Evolutionary conservation across 345 rosid species (phyloP).

Genomic region (Melastoma malabathricum): DNA sequence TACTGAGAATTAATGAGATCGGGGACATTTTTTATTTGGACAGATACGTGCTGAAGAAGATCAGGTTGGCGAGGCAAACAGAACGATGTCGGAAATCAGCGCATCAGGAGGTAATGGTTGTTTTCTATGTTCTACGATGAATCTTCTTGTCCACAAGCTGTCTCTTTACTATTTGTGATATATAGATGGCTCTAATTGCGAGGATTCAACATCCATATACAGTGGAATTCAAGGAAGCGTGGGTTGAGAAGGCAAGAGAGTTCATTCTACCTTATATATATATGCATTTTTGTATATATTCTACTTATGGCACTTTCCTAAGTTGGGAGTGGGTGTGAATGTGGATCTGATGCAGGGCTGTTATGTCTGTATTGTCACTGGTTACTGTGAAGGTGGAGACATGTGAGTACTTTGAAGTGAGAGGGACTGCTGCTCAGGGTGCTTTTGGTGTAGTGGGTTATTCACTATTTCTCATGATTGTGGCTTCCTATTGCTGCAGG

Average conservation of each 20-base stretch:
- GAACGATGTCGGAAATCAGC: slow-evolving; percentile 98
- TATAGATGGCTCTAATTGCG: slow-evolving; percentile 86
- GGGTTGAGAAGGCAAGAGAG: slow-evolving; percentile 87
- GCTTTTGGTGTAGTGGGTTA: background rate
- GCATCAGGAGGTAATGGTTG: slow-evolving; percentile 68
- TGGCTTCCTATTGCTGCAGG: slow-evolving; percentile 20
- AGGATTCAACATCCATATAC: slow-evolving; percentile 84
- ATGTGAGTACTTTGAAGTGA: slow-evolving; percentile 47
- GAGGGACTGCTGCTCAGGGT: slow-evolving; percentile 1
- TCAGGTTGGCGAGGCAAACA: slow-evolving; percentile 87
- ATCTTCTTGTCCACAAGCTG: too few species aligned
- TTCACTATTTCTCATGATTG: background rate
- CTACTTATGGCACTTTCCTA: slow-evolving; percentile 8
- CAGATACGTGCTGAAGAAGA: slow-evolving; percentile 98
- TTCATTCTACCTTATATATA: background rate
- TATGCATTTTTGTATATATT: background rate
- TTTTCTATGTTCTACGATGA: background rate
- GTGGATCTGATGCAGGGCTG: slow-evolving; percentile 55
- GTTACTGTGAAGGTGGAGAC: slow-evolving; percentile 99
- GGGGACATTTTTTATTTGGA: background rate
- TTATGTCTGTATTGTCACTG: slow-evolving; percentile 95
- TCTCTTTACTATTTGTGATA: background rate
- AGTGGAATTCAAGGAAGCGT: slow-evolving; percentile 97
- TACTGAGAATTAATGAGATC: slow-evolving; percentile 4
- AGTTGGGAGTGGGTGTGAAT: slow-evolving; percentile 5